Evolutionary conservation across 2,329 filamentous ascomycete species (phyloP).

Genomic region (Berkeleyomyces rouxiae): DNA sequence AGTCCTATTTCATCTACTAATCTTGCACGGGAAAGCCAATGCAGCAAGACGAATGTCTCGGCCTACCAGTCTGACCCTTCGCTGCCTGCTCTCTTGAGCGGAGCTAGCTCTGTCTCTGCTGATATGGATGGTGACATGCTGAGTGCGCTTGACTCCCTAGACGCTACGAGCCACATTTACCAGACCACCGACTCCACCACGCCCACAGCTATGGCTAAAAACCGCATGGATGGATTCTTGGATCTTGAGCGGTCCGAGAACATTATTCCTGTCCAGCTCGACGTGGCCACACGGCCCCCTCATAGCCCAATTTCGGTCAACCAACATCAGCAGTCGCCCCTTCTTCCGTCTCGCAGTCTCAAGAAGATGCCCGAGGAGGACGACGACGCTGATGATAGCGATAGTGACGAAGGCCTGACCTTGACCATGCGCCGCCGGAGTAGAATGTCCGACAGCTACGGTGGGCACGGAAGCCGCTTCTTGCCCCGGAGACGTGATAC

Average conservation of each 20-base stretch:
- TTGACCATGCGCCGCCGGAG: conserved; percentile 13
- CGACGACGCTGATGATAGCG: conserved; percentile 13
- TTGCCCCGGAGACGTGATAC: conserved; percentile 12
- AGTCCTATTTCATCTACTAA: conserved; percentile 31
- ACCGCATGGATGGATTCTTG: conserved; percentile 28
- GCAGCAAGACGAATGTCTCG: conserved; percentile 27
- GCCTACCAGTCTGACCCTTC: conserved; percentile 48
- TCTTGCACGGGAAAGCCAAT: conserved; percentile 3
- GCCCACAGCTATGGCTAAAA: conserved; percentile 34
- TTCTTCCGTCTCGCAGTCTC: not conserved
- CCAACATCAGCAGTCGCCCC: not conserved
- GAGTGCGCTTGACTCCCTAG: conserved; percentile 30
- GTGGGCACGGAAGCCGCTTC: conserved; percentile 3
- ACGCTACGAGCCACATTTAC: conserved; percentile 27
- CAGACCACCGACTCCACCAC: conserved; percentile 39
- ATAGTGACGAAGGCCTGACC: conserved; percentile 15
- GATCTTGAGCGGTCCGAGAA: conserved; percentile 18
- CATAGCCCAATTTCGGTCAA: conserved; percentile 1
- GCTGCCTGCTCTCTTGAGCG: conserved; percentile 44
- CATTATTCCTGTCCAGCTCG: conserved; percentile 18
- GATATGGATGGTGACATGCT: conserved; percentile 46
- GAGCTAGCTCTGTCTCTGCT: conserved; percentile 46
- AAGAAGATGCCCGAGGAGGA: conserved; percentile 6
- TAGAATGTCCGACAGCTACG: conserved; percentile 5
- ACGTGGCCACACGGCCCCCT: conserved; percentile 13